Evolutionary conservation across 2,329 filamentous ascomycete species (phyloP).

Genomic region (Colletotrichum liaoningense): DNA sequence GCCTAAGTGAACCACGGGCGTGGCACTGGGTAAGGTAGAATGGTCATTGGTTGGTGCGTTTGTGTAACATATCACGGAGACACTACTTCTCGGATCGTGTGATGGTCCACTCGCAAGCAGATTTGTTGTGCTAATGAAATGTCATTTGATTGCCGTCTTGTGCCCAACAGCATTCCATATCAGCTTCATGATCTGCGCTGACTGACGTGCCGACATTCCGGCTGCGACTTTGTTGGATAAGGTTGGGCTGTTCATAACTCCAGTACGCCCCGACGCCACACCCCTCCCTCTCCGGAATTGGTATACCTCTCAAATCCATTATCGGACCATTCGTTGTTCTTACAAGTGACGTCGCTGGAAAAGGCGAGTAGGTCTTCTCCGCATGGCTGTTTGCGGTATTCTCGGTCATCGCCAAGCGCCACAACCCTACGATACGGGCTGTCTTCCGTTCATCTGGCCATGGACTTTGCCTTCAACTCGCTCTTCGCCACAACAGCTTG

Average conservation of each 20-base stretch:
- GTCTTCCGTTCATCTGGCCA: background rate
- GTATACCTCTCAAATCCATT: conserved; percentile 17
- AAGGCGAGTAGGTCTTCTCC: background rate
- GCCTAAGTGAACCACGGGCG: background rate
- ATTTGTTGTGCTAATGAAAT: background rate
- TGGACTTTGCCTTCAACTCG: background rate
- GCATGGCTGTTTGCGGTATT: conserved; percentile 11
- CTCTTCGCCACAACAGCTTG: background rate
- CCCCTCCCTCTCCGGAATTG: conserved; percentile 11
- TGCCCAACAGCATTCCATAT: background rate
- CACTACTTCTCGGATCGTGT: background rate
- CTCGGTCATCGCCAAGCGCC: conserved; percentile 9
- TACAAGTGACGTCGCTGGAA: conserved; percentile 1
- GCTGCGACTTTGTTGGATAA: background rate
- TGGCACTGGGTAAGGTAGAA: background rate
- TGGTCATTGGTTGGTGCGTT: background rate
- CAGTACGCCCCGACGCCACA: conserved; percentile 26
- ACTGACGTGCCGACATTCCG: conserved; percentile 13
- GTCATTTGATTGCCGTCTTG: background rate
- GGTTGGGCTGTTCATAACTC: conserved; percentile 11
- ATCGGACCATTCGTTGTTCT: conserved; percentile 2
- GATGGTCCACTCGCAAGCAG: background rate
- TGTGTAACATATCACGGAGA: background rate
- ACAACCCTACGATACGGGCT: background rate
- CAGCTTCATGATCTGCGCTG: background rate